A percentile compares a stretch with the other conserved stretches of the same genome.
These are phyloP conservation scores for Nitzschia inconspicua DNA, from an alignment of 108 stramenopile species.

Conservation along the genomic window DNA sequence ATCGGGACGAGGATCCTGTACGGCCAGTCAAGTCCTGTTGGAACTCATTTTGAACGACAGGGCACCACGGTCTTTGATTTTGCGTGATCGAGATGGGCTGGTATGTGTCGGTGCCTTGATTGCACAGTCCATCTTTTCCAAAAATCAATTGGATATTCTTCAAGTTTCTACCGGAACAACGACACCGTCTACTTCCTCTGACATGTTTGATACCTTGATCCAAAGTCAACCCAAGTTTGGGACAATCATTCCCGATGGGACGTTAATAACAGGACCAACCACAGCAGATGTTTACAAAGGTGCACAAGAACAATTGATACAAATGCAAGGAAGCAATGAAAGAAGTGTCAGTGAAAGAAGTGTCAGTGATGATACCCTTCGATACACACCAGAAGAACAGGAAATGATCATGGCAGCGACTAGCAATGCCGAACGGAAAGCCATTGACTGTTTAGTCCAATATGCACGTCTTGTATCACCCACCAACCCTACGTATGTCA, in stretches of 20 bases:
- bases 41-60: constrained; percentile 67
- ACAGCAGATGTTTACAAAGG: not conserved
- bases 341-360: not conserved
- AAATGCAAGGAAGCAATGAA: not conserved
- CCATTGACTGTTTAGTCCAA: constrained; percentile 44
- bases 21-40: constrained; percentile 75
- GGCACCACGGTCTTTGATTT: constrained; percentile 58
- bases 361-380: not conserved
- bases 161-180: constrained; percentile 15
- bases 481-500: constrained; percentile 25
- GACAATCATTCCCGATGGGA: constrained; percentile 17
- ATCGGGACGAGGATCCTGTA: constrained; percentile 77
- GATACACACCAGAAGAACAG: constrained; percentile 32
- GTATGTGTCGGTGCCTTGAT: constrained; percentile 68
- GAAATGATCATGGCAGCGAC: constrained; percentile 20
- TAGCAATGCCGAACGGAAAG: constrained; percentile 42
- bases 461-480: constrained; percentile 48
- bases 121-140: constrained; percentile 60
- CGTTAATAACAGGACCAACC: not conserved
- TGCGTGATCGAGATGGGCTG: constrained; percentile 61
- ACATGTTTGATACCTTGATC: constrained; percentile 13
- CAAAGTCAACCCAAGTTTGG: constrained; percentile 15
- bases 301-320: not conserved
- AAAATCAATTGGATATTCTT: constrained; percentile 24
- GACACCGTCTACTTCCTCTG: not conserved